phyloP scores from a whole-genome alignment of 805 yeast genomes.

The Yarrowia sp. region DNA sequence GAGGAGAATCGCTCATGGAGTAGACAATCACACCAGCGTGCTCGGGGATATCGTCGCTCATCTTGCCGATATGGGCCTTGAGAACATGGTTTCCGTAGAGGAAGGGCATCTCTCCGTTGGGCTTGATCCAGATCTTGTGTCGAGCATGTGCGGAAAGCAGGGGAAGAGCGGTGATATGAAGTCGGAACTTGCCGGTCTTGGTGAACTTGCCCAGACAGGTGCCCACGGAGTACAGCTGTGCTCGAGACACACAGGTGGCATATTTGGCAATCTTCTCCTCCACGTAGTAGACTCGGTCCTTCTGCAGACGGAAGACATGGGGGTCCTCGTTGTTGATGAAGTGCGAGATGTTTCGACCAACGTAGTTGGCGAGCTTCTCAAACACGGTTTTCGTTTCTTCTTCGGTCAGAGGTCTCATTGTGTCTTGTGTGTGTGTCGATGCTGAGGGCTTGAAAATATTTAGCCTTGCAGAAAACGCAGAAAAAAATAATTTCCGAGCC shows the following conservation, averaged over 20 bases:
- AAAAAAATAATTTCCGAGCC: constrained; percentile 8
- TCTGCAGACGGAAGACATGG: constrained; percentile 92
- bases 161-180: constrained; percentile 88
- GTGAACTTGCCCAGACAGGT: constrained; percentile 95
- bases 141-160: constrained; percentile 83
- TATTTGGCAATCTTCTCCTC: constrained; percentile 71
- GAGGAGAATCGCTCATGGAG: constrained; percentile 85
- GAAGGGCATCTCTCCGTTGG: constrained; percentile 98
- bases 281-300: constrained; percentile 94
- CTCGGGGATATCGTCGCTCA: constrained; percentile 97
- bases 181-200: constrained; percentile 92
- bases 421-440: constrained; percentile 22
- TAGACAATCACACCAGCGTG: constrained; percentile 93
- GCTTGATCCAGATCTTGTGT: constrained; percentile 93
- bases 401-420: constrained; percentile 92
- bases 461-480: constrained; percentile 25
- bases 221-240: constrained; percentile 88
- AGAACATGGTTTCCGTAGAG: constrained; percentile 93
- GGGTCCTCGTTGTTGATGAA: constrained; percentile 86
- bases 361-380: constrained; percentile 92
- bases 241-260: constrained; percentile 89
- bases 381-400: constrained; percentile 95
- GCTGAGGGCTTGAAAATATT: constrained; percentile 9
- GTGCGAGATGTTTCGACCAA: constrained; percentile 91
- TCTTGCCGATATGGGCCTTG: constrained; percentile 94